Percentiles rank a stretch among this genome's conserved stretches.
phyloP scores from a whole-genome alignment of 345 rosid species.

The Aegle marmelos region DNA sequence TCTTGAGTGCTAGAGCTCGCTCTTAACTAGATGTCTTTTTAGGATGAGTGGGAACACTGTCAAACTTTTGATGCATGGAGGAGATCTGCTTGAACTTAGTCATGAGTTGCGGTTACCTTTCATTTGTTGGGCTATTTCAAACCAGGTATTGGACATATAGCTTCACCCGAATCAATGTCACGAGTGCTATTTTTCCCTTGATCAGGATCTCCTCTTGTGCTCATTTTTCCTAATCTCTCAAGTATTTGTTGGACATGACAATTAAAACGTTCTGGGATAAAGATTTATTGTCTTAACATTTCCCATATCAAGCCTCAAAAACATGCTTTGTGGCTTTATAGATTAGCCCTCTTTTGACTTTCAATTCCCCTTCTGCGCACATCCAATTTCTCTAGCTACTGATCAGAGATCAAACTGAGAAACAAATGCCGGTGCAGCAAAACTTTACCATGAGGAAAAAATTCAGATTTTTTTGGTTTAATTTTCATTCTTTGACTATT shows the following conservation, averaged over 20 bases:
- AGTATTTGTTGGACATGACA: background rate
- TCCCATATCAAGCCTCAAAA: background rate
- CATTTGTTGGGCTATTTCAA: slow-evolving; percentile 60
- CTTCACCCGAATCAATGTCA: background rate
- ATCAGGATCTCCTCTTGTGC: background rate
- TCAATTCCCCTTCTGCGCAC: background rate
- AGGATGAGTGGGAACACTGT: slow-evolving; percentile 66
- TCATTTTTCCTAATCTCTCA: background rate
- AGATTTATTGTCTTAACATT: background rate
- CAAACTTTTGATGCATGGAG: slow-evolving; percentile 86
- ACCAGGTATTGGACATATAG: slow-evolving; percentile 54
- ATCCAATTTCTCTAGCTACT: background rate
- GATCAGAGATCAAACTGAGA: background rate
- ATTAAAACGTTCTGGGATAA: background rate
- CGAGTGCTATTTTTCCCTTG: background rate
- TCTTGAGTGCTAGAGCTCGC: slow-evolving; percentile 23
- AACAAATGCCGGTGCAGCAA: background rate
- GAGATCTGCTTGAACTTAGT: slow-evolving; percentile 91
- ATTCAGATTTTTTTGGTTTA: no score
- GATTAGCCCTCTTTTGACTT: background rate
- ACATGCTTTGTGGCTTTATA: background rate
- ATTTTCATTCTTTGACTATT: background rate
- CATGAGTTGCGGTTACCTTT: slow-evolving; percentile 87
- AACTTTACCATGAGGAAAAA: background rate
- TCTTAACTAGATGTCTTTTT: slow-evolving; percentile 27